phyloP scores from a whole-genome alignment of 2,329 filamentous ascomycete species.

The Teratosphaeria zuluensis region DNA sequence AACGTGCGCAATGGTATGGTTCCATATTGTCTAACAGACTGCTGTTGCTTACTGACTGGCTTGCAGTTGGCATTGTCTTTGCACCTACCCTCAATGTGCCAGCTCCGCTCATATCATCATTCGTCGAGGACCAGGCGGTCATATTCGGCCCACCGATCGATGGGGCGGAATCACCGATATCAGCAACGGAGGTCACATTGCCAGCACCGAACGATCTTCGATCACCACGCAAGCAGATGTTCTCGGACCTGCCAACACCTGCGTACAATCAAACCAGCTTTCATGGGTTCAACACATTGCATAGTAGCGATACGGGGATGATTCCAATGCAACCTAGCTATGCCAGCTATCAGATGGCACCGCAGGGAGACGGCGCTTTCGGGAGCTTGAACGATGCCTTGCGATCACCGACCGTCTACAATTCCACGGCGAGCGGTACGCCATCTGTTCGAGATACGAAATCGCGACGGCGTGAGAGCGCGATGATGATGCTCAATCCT shows the following conservation, averaged over 20 bases:
- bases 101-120: slow-evolving; percentile 84
- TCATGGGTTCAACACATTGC: slow-evolving; percentile 7
- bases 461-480: slow-evolving; percentile 20
- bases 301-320: slow-evolving; percentile 21
- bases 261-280: slow-evolving; percentile 48
- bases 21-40: not conserved
- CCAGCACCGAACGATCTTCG: slow-evolving; percentile 47
- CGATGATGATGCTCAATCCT: slow-evolving; percentile 18
- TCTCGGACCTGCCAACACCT: slow-evolving; percentile 56
- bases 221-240: slow-evolving; percentile 56
- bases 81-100: slow-evolving; percentile 95
- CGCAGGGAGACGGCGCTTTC: slow-evolving; percentile 23
- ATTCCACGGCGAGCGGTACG: slow-evolving; percentile 4
- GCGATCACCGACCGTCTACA: slow-evolving; percentile 14
- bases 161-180: slow-evolving; percentile 35
- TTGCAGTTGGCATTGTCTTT: slow-evolving; percentile 81
- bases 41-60: not conserved
- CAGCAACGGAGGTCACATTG: slow-evolving; percentile 5
- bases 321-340: slow-evolving; percentile 23
- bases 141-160: slow-evolving; percentile 71
- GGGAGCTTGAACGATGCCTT: slow-evolving; percentile 27
- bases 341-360: slow-evolving; percentile 22
- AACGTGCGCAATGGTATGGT: slow-evolving; percentile 66
- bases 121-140: slow-evolving; percentile 78
- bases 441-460: slow-evolving; percentile 1